phyloP scores from a whole-genome alignment of 306 rosid genomes.

The Prunus dulcis region DNA sequence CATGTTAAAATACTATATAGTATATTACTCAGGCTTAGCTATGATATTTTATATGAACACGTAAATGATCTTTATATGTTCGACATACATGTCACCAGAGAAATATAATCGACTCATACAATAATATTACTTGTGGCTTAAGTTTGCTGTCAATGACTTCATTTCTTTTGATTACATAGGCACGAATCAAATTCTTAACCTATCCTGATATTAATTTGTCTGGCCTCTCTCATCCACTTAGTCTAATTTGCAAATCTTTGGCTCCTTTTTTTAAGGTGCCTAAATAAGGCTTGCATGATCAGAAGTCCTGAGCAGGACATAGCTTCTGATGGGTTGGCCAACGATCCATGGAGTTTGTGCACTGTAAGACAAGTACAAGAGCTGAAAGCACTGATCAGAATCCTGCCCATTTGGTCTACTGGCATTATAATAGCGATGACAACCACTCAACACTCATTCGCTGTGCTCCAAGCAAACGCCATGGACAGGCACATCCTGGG shows the following conservation, averaged over 20 bases:
- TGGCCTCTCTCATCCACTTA: too few relatives aligned
- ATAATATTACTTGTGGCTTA: too few relatives aligned
- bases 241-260: background rate
- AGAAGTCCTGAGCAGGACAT: conserved; percentile 44
- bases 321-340: conserved; percentile 42
- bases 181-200: too few relatives aligned
- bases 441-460: conserved; percentile 41
- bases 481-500: conserved; percentile 51
- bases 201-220: too few relatives aligned
- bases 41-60: background rate
- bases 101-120: too few relatives aligned
- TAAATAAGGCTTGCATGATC: conserved; percentile 79
- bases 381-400: conserved; percentile 60
- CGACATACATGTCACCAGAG: too few relatives aligned
- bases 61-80: too few relatives aligned
- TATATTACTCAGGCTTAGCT: too few relatives aligned
- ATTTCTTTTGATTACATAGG: too few relatives aligned
- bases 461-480: conserved; percentile 53
- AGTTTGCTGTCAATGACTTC: too few relatives aligned
- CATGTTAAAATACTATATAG: background rate
- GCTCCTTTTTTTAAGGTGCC: conserved; percentile 37
- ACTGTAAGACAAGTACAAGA: conserved; percentile 85
- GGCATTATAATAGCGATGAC: conserved; percentile 37
- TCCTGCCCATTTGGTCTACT: conserved; percentile 77
- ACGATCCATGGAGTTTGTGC: conserved; percentile 57